Evolutionary conservation across 179 eudicot genomes (phyloP).

Genomic region (Amaranthus tricolor): DNA sequence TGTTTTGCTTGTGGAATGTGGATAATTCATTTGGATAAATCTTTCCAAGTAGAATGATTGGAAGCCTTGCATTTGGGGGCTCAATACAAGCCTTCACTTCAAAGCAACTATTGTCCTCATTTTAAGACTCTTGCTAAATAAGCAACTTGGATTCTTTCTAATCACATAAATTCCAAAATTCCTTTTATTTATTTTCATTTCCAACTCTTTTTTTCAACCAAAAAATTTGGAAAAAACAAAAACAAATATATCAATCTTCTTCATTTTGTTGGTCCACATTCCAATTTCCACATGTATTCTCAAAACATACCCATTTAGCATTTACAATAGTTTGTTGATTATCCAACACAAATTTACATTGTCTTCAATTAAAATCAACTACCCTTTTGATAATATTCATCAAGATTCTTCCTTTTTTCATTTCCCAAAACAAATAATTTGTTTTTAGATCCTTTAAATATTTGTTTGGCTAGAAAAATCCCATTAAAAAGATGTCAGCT

Average conservation of each 20-base stretch:
- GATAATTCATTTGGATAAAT: too few relatives aligned
- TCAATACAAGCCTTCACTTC: conserved; percentile 6
- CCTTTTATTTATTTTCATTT: not conserved
- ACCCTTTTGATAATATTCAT: too few relatives aligned
- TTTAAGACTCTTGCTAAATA: not conserved
- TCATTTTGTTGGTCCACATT: conserved; percentile 16
- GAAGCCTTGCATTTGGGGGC: not conserved
- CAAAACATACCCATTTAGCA: not conserved
- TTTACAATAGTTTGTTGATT: not conserved
- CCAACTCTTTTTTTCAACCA: not conserved
- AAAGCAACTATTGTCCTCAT: conserved; percentile 23
- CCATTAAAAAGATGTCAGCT: conserved; percentile 47
- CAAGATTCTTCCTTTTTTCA: too few relatives aligned
- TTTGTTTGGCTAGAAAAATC: conserved; percentile 1
- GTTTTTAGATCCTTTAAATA: not conserved
- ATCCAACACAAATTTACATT: not conserved
- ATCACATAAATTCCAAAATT: conserved; percentile 14
- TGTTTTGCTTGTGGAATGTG: too few relatives aligned
- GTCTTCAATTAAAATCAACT: not conserved
- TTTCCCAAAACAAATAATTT: not conserved
- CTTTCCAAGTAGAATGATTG: not conserved
- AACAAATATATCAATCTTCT: conserved; percentile 2
- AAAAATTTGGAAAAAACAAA: not conserved
- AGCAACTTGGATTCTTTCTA: conserved; percentile 22
- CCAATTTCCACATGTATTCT: not conserved